Percentiles rank a stretch among this genome's conserved stretches.
Conservation (phyloP, 169 alveolate species). For the Cryptosporidium sp. region DNA sequence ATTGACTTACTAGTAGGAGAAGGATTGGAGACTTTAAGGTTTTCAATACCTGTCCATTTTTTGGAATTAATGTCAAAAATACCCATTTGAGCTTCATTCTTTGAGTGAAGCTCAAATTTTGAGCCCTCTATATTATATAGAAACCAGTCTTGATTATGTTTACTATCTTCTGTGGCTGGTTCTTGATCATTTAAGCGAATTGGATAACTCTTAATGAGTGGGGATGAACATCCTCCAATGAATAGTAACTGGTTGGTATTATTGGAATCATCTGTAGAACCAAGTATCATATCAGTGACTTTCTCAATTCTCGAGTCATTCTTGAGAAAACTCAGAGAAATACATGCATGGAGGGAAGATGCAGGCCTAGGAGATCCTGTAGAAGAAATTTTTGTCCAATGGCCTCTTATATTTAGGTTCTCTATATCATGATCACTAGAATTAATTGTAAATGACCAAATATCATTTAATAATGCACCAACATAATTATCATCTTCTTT, state of each 20-base stretch:
- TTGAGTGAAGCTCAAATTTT: not conserved
- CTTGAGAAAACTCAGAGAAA: constrained; percentile 21
- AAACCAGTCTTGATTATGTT: constrained; percentile 16
- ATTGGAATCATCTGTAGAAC: not conserved
- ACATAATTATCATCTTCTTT: not conserved
- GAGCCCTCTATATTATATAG: not conserved
- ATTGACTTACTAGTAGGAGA: constrained; percentile 39
- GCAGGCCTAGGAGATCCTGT: constrained; percentile 14
- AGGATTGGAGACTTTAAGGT: constrained; percentile 30
- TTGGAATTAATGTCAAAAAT: constrained; percentile 14
- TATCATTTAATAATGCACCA: constrained; percentile 38
- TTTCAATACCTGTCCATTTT: constrained; percentile 16
- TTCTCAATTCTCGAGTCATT: not conserved
- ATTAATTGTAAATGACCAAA: constrained; percentile 61
- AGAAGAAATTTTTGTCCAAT: constrained; percentile 52
- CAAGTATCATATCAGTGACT: not conserved
- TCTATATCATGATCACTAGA: constrained; percentile 56
- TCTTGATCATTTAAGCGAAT: constrained; percentile 5
- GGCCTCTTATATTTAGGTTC: constrained; percentile 54
- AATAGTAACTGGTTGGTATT: not conserved
- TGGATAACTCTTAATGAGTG: constrained; percentile 36
- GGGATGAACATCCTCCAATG: constrained; percentile 29
- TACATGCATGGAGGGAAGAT: constrained; percentile 56
- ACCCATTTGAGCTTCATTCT: not conserved
- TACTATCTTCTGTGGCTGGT: not conserved